Evolutionary conservation across 169 alveolate species (phyloP), one percentile per base, ranked within the genome.

Genomic region (Plasmodium vivax): DNA sequence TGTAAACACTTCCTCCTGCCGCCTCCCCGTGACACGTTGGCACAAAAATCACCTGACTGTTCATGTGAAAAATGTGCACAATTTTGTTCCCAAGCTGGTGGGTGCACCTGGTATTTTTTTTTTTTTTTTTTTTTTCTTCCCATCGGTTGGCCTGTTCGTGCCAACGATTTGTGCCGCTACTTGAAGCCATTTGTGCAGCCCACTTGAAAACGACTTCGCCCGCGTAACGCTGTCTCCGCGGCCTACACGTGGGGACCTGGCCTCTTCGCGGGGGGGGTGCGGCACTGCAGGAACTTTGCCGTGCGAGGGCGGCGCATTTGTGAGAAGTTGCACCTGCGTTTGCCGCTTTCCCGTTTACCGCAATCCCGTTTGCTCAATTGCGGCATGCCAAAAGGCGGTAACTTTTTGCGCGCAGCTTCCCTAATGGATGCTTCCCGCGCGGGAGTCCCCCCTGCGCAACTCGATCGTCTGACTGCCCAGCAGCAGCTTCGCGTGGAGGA

Each of bases 401-500:
- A 23, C 77, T 23, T 19, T 19, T 19, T 62, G 12, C 16, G 30
- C 36, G 77, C 36, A 27, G 16, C 5, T 62, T 9, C 36, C 36
- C 77, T 62, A 23, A 19, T 62, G 30, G 36, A 27, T 38, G 23
- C 36, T 19, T 27, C 36, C 38, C n/a, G 34, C 77, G 12, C 30
- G 77, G 9, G 38, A 62, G 77, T 62, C 9, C 77, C 30, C 27
- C 80, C 27, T 36, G 9, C 73, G 80, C 71, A 88, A 43, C 34
- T 88, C 94, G 38, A 88, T 45, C 5, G 56, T 30, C 34, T 88
- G 71, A 38, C 72, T 88, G 51, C 82, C 51, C 9, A 79, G 38
- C 19, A 88, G 30, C 16, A 88, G 56, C 36, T 88, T 88, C 10
- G 94, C 94, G 51, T 80, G 90, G 3, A 88, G 73, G 9, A 88